Base-by-base conservation (phyloP, 441 rosid genomes). In the Gossypium davidsonii region DNA sequence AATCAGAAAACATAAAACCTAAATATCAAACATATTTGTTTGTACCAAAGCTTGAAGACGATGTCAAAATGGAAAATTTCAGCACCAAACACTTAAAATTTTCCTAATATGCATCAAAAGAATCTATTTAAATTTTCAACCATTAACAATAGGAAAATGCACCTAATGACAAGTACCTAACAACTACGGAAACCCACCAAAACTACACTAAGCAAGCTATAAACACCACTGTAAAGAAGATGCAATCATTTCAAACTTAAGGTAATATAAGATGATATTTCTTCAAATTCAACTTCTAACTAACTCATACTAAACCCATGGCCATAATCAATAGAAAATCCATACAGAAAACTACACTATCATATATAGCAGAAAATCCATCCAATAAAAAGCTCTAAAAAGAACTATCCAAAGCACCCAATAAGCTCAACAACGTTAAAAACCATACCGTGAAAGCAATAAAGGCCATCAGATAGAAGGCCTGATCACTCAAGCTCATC, bases 391-490 rank as follows among this genome's bases (percentile, higher is more conserved):
- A 67, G 26, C 60, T 28, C 42, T 20, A 48, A 67, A 65, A 48
- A 17, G 28, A n/a, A 53, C 44, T 71, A 68, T 73, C 53, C 23
- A 71, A 69, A 74, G 44, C 65, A 53, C 26, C 44, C 39, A 60
- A 14, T 20, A 48, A 57, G 67, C 65, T 15, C 11, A 39, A 11
- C 44, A 64, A 14, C 28, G 28, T 17, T 39, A 39, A 9, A 61
- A 67, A 49, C 49, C 70, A 64, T 79, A 92, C 98, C 90, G 93
- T 88, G 88, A 88, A 91, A 75, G 90, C 93, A 58, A 90, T 87
- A 75, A 94, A 94, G 28, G 96, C 73, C 49, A 88, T 73, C 55
- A 92, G 91, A 77, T 86, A 78, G 85, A 86, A 92, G 21, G 97
- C 93, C 73, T 91, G 96, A 75, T 89, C 95, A 60, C 78, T 77